Evolutionary conservation across 164 flowering plant species (phyloP).

Genomic region (Berberis thunbergii): DNA sequence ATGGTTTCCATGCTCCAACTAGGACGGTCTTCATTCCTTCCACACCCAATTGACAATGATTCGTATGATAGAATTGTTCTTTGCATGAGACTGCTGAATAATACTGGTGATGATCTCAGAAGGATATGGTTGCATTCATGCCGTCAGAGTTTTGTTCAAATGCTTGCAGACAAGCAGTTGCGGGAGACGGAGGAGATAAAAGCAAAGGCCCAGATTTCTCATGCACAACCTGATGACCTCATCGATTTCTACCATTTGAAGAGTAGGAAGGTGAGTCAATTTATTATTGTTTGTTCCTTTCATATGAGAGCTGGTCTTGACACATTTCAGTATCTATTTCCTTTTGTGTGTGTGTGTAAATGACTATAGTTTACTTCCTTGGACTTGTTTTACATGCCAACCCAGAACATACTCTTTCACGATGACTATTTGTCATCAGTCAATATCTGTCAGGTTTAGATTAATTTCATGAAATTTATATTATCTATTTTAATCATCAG

Average conservation of each 20-base stretch:
- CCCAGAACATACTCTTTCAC: too few relatives aligned
- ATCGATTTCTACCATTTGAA: conserved; percentile 93
- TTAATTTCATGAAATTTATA: too few relatives aligned
- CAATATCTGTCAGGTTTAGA: too few relatives aligned
- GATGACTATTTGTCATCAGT: too few relatives aligned
- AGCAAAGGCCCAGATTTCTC: conserved; percentile 78
- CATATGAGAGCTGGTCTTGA: too few relatives aligned
- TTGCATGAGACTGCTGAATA: conserved; percentile 75
- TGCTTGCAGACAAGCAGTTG: conserved; percentile 91
- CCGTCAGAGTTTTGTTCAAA: conserved; percentile 82
- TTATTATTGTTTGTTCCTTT: not conserved
- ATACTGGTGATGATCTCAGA: conserved; percentile 65
- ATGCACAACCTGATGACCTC: conserved; percentile 94
- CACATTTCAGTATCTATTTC: too few relatives aligned
- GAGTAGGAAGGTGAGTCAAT: conserved; percentile 74
- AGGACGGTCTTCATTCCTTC: conserved; percentile 69
- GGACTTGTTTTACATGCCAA: too few relatives aligned
- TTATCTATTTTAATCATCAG: too few relatives aligned
- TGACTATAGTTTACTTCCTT: too few relatives aligned
- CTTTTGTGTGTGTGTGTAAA: too few relatives aligned
- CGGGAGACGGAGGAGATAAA: conserved; percentile 80
- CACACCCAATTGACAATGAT: conserved; percentile 91
- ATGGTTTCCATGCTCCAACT: conserved; percentile 88
- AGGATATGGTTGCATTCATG: conserved; percentile 88
- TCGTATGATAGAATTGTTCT: conserved; percentile 74